Conservation (phyloP, 768 basidiomycete species). For the Neoboletus subvelutipes region DNA sequence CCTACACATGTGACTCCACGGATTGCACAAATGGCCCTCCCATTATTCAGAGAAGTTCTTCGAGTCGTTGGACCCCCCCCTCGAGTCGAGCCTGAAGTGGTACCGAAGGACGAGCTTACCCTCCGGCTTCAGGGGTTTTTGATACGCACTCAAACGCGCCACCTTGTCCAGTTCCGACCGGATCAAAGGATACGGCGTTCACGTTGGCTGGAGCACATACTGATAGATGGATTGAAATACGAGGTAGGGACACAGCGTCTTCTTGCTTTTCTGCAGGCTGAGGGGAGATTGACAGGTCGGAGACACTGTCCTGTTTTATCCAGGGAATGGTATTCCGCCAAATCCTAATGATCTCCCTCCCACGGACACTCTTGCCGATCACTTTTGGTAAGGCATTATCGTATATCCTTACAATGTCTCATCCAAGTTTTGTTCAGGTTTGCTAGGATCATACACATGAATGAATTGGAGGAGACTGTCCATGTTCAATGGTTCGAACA, state of each 20-base stretch:
- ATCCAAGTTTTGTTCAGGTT: conserved; percentile 49
- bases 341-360: conserved; percentile 35
- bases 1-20: conserved; percentile 63
- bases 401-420: neutral
- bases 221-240: conserved; percentile 45
- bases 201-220: conserved; percentile 38
- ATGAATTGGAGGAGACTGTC: conserved; percentile 39
- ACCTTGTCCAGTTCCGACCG: conserved; percentile 18
- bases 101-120: conserved; percentile 11
- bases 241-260: conserved; percentile 32
- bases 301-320: conserved; percentile 57
- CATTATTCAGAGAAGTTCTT: conserved; percentile 55
- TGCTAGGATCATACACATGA: conserved; percentile 57
- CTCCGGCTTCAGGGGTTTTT: conserved; percentile 25
- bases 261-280: neutral
- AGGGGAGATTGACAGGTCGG: conserved; percentile 47
- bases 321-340: conserved; percentile 38
- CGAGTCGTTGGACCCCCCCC: conserved; percentile 50
- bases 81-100: conserved; percentile 10
- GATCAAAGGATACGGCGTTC: conserved; percentile 38
- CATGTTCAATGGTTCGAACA: conserved; percentile 82
- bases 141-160: conserved; percentile 14
- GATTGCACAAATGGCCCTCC: conserved; percentile 50
- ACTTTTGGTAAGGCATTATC: conserved; percentile 55
- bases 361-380: conserved; percentile 47